These are phyloP conservation scores for Leccinum broughii DNA, from an alignment of 768 basidiomycete genomes.

Conservation along the genomic window DNA sequence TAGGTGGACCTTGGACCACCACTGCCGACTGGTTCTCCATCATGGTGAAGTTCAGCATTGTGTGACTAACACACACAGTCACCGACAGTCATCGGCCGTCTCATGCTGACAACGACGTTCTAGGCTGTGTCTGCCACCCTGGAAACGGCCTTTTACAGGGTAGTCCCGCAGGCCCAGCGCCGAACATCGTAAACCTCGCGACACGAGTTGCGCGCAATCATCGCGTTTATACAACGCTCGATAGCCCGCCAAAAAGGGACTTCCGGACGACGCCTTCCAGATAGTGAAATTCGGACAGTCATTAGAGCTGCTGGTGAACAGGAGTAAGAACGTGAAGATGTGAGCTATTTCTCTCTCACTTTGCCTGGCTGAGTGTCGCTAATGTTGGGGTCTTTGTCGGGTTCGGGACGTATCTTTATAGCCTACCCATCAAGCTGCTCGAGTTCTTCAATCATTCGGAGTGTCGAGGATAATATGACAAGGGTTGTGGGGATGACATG, in stretches of 20 bases:
- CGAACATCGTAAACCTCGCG: slow-evolving; percentile 43
- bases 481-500: slow-evolving; percentile 11
- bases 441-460: slow-evolving; percentile 29
- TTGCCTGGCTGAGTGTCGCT: not conserved
- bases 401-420: slow-evolving; percentile 2
- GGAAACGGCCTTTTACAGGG: slow-evolving; percentile 26
- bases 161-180: slow-evolving; percentile 15
- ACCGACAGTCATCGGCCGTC: not conserved
- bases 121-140: slow-evolving; percentile 36
- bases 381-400: not conserved
- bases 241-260: slow-evolving; percentile 12
- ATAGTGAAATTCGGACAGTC: slow-evolving; percentile 37
- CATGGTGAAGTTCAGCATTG: slow-evolving; percentile 34
- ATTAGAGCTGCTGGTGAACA: slow-evolving; percentile 25
- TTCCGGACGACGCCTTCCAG: slow-evolving; percentile 17
- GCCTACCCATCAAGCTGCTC: slow-evolving; percentile 37
- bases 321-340: too few relatives aligned
- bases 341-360: too few relatives aligned
- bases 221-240: slow-evolving; percentile 23
- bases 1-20: slow-evolving; percentile 30
- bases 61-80: too few relatives aligned
- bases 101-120: not conserved
- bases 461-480: not conserved
- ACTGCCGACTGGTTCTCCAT: slow-evolving; percentile 47
- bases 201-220: slow-evolving; percentile 34